These are phyloP conservation scores for Parachaetomium inaequale DNA, from an alignment of 495 filamentous ascomycete species.

Conservation along the genomic window DNA sequence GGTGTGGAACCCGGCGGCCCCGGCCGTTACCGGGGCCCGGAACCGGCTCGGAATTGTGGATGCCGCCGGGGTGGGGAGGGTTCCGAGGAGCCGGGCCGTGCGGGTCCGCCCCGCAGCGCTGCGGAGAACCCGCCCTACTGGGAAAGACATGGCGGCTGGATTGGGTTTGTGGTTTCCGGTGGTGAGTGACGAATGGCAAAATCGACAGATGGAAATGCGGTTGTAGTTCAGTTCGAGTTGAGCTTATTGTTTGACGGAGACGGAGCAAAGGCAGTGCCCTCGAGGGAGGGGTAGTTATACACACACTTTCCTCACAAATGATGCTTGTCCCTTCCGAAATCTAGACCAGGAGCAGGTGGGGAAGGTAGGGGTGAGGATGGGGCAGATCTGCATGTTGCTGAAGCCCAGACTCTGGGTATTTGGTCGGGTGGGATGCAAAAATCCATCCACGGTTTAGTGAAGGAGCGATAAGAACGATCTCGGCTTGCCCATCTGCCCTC, in stretches of 20 bases:
- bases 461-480: not conserved
- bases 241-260: not conserved
- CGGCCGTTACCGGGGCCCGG: not conserved
- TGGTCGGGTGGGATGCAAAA: not conserved
- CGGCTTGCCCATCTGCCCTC: not conserved
- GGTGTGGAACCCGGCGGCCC: constrained; percentile 7
- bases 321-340: not conserved
- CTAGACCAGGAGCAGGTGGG: constrained; percentile 1
- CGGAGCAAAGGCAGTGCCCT: not conserved
- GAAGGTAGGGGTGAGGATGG: not conserved
- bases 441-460: not conserved
- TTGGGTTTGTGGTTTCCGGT: not conserved
- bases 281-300: constrained; percentile 10
- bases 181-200: not conserved
- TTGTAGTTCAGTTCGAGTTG: not conserved
- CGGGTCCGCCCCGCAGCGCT: not conserved
- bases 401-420: not conserved
- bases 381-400: constrained; percentile 2
- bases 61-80: not conserved
- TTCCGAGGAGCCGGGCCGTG: not conserved
- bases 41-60: constrained; percentile 2
- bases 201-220: not conserved
- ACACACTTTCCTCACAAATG: not conserved
- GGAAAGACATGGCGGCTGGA: not conserved
- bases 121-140: not conserved